Conservation (phyloP, 306 rosid species). For the Betula pendula region DNA sequence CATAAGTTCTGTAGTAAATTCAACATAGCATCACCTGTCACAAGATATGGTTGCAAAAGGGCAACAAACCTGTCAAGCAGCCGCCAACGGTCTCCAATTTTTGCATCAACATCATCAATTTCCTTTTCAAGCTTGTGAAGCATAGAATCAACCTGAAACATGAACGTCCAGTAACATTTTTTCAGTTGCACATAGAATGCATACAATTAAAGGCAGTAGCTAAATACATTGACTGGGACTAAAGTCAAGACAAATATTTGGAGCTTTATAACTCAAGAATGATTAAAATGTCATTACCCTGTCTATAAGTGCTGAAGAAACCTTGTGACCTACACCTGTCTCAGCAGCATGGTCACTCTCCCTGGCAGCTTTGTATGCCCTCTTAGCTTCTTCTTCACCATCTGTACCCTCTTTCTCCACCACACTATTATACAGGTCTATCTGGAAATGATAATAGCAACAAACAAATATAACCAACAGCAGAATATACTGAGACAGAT, state of each 20-base stretch:
- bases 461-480: neutral
- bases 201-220: slow-evolving; percentile 14
- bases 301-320: slow-evolving; percentile 45
- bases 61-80: slow-evolving; percentile 75
- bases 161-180: neutral
- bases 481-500: neutral
- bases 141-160: slow-evolving; percentile 79
- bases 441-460: slow-evolving; percentile 26
- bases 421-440: slow-evolving; percentile 48
- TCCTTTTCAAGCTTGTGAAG: slow-evolving; percentile 96
- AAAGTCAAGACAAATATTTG: slow-evolving; percentile 9
- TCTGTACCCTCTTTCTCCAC: slow-evolving; percentile 48
- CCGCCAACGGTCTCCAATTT: slow-evolving; percentile 86
- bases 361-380: slow-evolving; percentile 49
- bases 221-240: neutral
- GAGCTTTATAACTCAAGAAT: neutral
- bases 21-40: neutral
- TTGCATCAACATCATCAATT: slow-evolving; percentile 92
- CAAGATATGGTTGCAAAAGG: neutral
- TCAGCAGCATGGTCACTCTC: slow-evolving; percentile 39
- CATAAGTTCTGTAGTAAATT: neutral
- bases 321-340: slow-evolving; percentile 34
- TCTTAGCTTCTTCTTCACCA: slow-evolving; percentile 39
- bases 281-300: slow-evolving; percentile 33
- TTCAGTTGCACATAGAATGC: neutral